Base-by-base conservation (phyloP, 805 yeast species). In the Maudiozyma saulgeensis region DNA sequence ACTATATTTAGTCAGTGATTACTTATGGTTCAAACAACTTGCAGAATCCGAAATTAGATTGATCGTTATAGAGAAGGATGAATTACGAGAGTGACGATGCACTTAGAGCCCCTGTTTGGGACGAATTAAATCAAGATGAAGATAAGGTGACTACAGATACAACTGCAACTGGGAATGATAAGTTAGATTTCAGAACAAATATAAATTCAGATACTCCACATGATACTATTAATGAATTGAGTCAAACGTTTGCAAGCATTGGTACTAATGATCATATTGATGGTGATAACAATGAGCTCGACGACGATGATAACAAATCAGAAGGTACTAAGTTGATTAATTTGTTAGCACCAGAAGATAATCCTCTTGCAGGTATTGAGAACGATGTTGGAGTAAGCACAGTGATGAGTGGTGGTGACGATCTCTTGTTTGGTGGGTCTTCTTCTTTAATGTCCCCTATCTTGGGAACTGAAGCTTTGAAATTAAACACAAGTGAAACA, bases 291-390 rank as follows among this genome's bases (percentile, higher is more conserved):
- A 19, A 63, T 54, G 15, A 54, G 4, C 8, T 8, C 21, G 13
- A 56, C 26, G 57, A 51, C 34, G 49, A 46, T 19, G 58, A 56
- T 11, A 52, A 53, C 23, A 39, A 53, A 19, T 45, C 48, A 39
- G 34, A 31, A 16, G 45, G 54, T 3, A 37, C 23, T 15, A 40
- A 44, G 6, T 25, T 54, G 9, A 40, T 50, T 9, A 47, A 48
- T 15, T 50, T 53, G 9, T 39, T 65, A 37, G 68, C 65, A 4
- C 68, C 69, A 15, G 61, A 60, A 23, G 58, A 53, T 42, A 62
- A 59, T 43, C 67, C 77, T 11, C 50, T 80, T 26, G 67, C 76
- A 1, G 71, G 75, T 16, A 66, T 81, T 41, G 70, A 77, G 6
- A 70, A 68, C 3, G 64, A 60, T 11, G 21, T 21, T 6, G 38